Base-by-base conservation (phyloP, 2,329 filamentous ascomycete species). In the Fusarium nisikadoi region DNA sequence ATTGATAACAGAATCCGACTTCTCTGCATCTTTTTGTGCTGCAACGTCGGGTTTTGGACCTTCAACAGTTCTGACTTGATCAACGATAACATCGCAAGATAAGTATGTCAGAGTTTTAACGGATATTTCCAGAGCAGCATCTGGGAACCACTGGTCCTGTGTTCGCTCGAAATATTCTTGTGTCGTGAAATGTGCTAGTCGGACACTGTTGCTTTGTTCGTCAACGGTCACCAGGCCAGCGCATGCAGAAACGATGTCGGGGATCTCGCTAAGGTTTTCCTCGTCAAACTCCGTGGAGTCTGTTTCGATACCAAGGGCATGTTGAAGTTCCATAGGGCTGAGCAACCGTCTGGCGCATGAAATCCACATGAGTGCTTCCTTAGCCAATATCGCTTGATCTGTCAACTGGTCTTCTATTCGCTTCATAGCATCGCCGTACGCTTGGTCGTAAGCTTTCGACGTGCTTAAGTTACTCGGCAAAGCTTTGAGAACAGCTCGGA, bases 101-200 rank as follows among this genome's bases (percentile, higher is more conserved):
- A 52, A 12, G 14, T 52, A 52, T 27, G 49, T 52, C 23, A 52
- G 19, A 1, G 23, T 38, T 9, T 52, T 52, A 11, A 17, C 19
- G 7, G 31, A 20, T n/a, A 38, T 25, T 38, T 52, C 33, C 7
- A 17, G 23, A n/a, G 49, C 49, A 52, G 49, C 49, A 20, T 27
- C 13, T 27, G 49, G 49, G 2, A 52, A 52, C 23, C 49, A 52
- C 23, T 52, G 49, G 19, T 38, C 33, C 13, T 52, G 49, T 52
- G 49, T 52, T 27, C 49, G 52, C 23, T 82, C 76, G 45, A 87
- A 80, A 69, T 84, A 87, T 42, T 86, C 80, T 46, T 86, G 81
- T 3, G 84, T 78, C 0, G 85, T 86, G 59, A 84, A 83, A 67
- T 87, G 84, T 6, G 85, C 82, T 0, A 86, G 68, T 6, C 83